Base-by-base conservation (phyloP, 371 early-diverging fungal species). In the Parasitella parasitica region DNA sequence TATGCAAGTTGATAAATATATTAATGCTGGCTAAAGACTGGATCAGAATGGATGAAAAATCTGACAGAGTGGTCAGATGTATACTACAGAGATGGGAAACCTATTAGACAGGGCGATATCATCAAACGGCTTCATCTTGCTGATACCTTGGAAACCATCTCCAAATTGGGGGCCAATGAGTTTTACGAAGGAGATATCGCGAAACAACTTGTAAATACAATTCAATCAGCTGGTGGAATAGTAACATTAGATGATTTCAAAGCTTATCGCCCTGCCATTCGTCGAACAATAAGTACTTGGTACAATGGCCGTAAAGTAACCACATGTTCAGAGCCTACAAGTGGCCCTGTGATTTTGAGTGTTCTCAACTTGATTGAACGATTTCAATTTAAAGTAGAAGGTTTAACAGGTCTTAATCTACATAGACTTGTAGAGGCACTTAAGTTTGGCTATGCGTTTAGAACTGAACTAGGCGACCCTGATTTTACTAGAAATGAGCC, bases 151-250 rank as follows among this genome's bases (percentile, higher is more conserved):
- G 84, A 91, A 66, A 72, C 55, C 5, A 81, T 99, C 41, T 89
- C 95, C 0, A 67, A 75, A n/a, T 69, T 95, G 48, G 99, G 99
- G 0, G 77, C 93, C 0, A 72, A 86, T 62, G 87, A 80, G 8
- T 99, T 99, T 75, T 99, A 99, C 72, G 77, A 80, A 54, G 98
- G 98, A 27, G 60, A 70, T 32, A 91, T 99, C 69, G 97, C 96
- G 0, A 75, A 85, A 12, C 60, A 58, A 27, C 70, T 99, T 15
- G 91, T 96, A 5, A 73, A 86, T 18, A 83, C 87, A 4, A 80
- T 91, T 9, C 86, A 80, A 50, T 66, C 71, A 15, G 61, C 76
- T 20, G 95, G 95, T 9, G 99, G 99, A 0, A 88, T 94, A 38
- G 59, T 97, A 43, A 94, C 92, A 0, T 51, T 80, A 57, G 82